Percentiles rank a stretch among this genome's conserved stretches.
These are phyloP conservation scores for Penicillium alfredii DNA, from an alignment of 495 filamentous ascomycete genomes.

Conservation along the genomic window DNA sequence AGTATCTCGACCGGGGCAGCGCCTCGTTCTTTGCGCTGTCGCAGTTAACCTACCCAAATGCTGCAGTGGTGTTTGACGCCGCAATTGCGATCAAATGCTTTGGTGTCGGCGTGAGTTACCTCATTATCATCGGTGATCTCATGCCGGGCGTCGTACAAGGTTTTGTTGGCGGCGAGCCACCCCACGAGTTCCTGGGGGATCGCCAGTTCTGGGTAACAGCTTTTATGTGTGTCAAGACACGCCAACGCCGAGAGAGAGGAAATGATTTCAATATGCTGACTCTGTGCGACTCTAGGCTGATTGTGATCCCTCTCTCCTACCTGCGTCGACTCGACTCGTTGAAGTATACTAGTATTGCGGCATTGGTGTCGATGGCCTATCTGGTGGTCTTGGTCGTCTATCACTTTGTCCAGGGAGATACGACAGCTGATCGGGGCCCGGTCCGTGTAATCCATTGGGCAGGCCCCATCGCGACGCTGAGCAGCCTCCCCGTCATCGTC, in stretches of 20 bases:
- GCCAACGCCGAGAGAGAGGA: neutral
- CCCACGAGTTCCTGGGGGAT: constrained; percentile 69
- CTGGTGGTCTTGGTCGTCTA: constrained; percentile 86
- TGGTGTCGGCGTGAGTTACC: constrained; percentile 90
- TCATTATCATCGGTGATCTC: constrained; percentile 96
- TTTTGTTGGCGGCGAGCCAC: constrained; percentile 55
- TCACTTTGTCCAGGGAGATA: constrained; percentile 78
- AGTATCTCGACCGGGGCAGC: constrained; percentile 80
- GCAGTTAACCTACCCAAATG: constrained; percentile 94
- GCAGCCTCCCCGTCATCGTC: constrained; percentile 88
- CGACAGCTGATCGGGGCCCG: constrained; percentile 60
- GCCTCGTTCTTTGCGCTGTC: constrained; percentile 88
- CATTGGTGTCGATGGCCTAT: constrained; percentile 88
- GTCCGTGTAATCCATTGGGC: constrained; percentile 71
- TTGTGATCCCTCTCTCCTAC: constrained; percentile 92
- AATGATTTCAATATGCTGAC: constrained; percentile 11
- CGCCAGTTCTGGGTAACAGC: constrained; percentile 97
- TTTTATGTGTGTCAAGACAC: constrained; percentile 62
- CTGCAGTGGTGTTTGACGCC: constrained; percentile 89
- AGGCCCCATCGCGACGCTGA: constrained; percentile 69
- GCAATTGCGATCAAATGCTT: constrained; percentile 98
- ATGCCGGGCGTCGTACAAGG: constrained; percentile 92
- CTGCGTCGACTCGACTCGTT: constrained; percentile 85
- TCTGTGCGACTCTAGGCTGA: constrained; percentile 50
- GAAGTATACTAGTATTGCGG: constrained; percentile 93